phyloP scores from a whole-genome alignment of 2,329 filamentous ascomycete species.

The Fusarium ramigenum region DNA sequence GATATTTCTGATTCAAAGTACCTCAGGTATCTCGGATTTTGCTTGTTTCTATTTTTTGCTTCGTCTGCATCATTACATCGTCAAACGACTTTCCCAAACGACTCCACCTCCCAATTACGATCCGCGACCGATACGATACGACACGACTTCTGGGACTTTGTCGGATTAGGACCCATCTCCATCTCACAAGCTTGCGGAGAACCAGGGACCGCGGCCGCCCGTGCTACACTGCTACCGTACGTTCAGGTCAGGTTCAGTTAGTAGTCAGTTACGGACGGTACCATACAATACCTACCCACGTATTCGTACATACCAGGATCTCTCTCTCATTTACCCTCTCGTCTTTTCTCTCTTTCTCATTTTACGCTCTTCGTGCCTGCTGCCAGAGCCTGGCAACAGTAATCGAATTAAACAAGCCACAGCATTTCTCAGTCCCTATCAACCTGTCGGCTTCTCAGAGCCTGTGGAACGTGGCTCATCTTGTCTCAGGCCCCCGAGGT shows the following conservation, averaged over 20 bases:
- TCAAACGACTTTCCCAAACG: constrained; percentile 15
- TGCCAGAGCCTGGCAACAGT: constrained; percentile 21
- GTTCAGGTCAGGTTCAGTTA: constrained; percentile 10
- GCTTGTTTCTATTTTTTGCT: neutral
- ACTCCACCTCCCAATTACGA: constrained; percentile 37
- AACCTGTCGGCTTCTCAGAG: neutral
- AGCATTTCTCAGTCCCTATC: constrained; percentile 24
- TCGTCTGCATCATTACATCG: constrained; percentile 29
- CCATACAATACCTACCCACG: constrained; percentile 24
- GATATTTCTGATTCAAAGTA: neutral
- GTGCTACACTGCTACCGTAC: constrained; percentile 17
- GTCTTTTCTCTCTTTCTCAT: constrained; percentile 12
- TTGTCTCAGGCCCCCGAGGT: constrained; percentile 22
- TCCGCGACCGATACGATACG: constrained; percentile 38
- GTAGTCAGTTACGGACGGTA: neutral
- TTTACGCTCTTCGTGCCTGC: constrained; percentile 13
- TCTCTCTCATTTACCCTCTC: constrained; percentile 4
- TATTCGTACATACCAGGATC: constrained; percentile 29
- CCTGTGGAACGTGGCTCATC: constrained; percentile 34
- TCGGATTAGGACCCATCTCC: constrained; percentile 21
- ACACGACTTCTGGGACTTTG: constrained; percentile 24
- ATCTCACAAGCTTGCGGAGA: constrained; percentile 38
- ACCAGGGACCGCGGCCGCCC: constrained; percentile 28
- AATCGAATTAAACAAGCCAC: constrained; percentile 26
- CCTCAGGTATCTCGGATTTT: neutral